A percentile compares a stretch with the other conserved stretches of the same genome.
phyloP scores from a whole-genome alignment of 2,329 filamentous ascomycete genomes.

The Trichoderma oligosporum region DNA sequence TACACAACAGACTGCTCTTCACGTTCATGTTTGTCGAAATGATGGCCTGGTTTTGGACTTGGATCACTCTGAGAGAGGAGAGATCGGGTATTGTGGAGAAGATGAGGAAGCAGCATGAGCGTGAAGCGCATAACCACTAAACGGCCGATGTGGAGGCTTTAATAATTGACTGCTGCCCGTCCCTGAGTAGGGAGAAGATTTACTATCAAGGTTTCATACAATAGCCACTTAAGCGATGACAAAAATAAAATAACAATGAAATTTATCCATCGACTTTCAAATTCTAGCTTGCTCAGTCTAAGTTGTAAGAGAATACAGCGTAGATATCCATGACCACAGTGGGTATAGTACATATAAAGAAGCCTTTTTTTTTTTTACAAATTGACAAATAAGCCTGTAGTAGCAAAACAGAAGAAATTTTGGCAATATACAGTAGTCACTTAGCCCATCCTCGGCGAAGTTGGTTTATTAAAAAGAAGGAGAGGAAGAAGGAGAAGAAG shows the following conservation, averaged over 20 bases:
- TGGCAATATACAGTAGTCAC: conserved; percentile 11
- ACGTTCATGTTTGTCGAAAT: conserved; percentile 81
- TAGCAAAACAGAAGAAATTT: not conserved
- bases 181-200: not conserved
- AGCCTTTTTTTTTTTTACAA: conserved; percentile 6
- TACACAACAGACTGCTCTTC: conserved; percentile 84
- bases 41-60: conserved; percentile 83
- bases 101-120: conserved; percentile 32
- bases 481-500: not conserved
- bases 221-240: not conserved
- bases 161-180: not conserved
- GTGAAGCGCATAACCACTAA: conserved; percentile 6
- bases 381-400: not conserved
- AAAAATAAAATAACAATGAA: not conserved
- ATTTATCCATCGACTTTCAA: conserved; percentile 4
- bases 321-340: conserved; percentile 18
- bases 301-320: conserved; percentile 7
- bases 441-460: not conserved
- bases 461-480: not conserved
- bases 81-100: conserved; percentile 39
- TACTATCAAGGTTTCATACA: not conserved
- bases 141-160: not conserved
- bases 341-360: conserved; percentile 17
- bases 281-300: conserved; percentile 18
- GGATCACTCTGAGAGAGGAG: conserved; percentile 67